Evolutionary conservation across 805 yeast species (phyloP), one percentile per base, ranked within the genome.

Genomic region (Yarrowia sp.): DNA sequence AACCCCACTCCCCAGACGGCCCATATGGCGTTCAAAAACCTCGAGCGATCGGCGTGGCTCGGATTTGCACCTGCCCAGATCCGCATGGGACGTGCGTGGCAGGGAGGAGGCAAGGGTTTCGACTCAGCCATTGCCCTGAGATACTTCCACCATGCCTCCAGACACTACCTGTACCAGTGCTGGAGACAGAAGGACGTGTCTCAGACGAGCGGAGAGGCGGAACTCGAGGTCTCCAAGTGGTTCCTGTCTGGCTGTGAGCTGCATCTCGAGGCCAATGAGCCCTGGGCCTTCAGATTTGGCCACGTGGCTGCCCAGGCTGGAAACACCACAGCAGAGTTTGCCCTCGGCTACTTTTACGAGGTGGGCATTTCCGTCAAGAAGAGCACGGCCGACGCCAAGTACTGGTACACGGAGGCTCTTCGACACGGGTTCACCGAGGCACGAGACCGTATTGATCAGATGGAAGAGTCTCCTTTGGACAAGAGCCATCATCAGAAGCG

Each of bases 261-360:
- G 1, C 78, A 85, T 1, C 75, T 89, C 50, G 77, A 78, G 50
- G 82, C 83, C 9, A 86, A 87, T 75, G 88, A 85, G 70, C 81
- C 80, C 53, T 88, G 88, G 78, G 91, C 92, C 0, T 87, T 84
- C 70, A 75, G 84, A 17, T 89, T 91, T 87, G 89, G 91, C 4
- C 73, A 80, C 9, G 82, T 83, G 68, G 88, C 89, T n/a, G 84
- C 90, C 0, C 85, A 85, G 67, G 83, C 82, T 33, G 88, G 87
- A 30, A 79, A 86, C 66, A 79, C 84, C 0, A 84, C 86, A 70
- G 91, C 90, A 2, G 87, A 87, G 72, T 89, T 85, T 73, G 89
- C 91, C 47, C 74, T 90, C 46, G 94, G 91, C 0, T 84, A 85
- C 72, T 89, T 86, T 73, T 83, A 82, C 73, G 91, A 87, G 72